Evolutionary conservation across 169 alveolate species (phyloP).

Genomic region (Cryptosporidium baileyi): DNA sequence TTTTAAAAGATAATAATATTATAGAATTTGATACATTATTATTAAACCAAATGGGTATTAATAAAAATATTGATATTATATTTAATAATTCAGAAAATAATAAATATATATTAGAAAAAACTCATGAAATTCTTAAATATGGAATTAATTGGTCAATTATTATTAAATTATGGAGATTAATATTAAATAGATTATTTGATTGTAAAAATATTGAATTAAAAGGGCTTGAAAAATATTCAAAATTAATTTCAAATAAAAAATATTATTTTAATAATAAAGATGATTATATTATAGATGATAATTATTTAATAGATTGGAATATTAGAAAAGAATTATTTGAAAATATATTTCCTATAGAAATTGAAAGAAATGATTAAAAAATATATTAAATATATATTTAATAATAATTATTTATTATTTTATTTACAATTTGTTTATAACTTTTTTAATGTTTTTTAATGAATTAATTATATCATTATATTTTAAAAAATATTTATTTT

Average conservation of each 20-base stretch:
- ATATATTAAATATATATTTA: too few species aligned
- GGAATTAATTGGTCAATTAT: constrained; percentile 15
- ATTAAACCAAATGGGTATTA: constrained; percentile 32
- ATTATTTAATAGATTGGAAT: not conserved
- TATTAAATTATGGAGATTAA: constrained; percentile 21
- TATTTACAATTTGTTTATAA: too few species aligned
- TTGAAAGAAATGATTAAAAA: not conserved
- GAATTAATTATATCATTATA: too few species aligned
- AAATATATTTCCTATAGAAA: constrained; percentile 6
- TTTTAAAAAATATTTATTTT: too few species aligned
- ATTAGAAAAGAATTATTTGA: constrained; percentile 2
- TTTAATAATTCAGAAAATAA: not conserved
- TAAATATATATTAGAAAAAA: not conserved
- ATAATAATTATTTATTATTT: too few species aligned
- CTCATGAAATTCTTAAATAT: not conserved
- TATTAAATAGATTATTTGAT: constrained; percentile 5
- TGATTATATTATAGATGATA: not conserved
- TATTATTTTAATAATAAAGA: not conserved
- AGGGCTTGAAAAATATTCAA: constrained; percentile 28
- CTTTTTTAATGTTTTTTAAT: too few species aligned
- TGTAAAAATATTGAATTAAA: constrained; percentile 40
- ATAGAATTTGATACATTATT: not conserved
- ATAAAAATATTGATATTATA: not conserved
- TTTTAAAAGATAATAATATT: not conserved
- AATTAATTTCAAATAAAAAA: not conserved